Evolutionary conservation across 768 basidiomycete species (phyloP), one percentile per base, ranked within the genome.

Genomic region (Leccinum longicurvipes): DNA sequence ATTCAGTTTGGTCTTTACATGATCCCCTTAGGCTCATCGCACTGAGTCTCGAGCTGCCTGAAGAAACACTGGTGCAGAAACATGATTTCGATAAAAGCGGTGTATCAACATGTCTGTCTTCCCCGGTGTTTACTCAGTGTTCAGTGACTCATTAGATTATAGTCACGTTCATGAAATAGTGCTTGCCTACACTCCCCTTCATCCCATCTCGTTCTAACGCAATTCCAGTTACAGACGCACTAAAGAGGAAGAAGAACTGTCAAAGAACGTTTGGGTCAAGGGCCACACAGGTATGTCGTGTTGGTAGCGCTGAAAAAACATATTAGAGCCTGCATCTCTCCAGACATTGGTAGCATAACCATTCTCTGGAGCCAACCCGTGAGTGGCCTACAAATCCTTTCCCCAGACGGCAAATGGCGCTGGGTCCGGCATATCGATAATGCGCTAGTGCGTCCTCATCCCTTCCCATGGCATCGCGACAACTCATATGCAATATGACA

Each of bases 361-460:
- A 76, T 84, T 42, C 71, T 85, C 5, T 84, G 79, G 73, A 82
- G 80, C 50, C 84, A 86, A 57, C 82, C 83, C 4, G 74, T 85
- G 10, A 71, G 78, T 6, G 83, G 77, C 0, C 70, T 85, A 1
- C 83, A 85, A 53, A 84, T 85, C 50, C 70, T 82, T 3, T 76
- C 77, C 0, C 73, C 64, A 0, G 80, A 82, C 39, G 79, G 79
- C 0, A 72, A 73, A 36, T 84, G 84, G 84, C 76, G 74, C 34
- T 83, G 80, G 81, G 75, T 84, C 19, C 78, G 74, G 47, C 82
- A 84, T 56, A 74, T 83, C 12, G 79, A 82, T 17, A 81, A 84
- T 58, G 82, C 81, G 0, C 65, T 85, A 12, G 82, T 83, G 51
- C 23, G 74, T 56, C 27, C 10, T 15, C 32, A 8, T 6, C 6